These are phyloP conservation scores for Crithidia bombi DNA, from an alignment of 208 protist genomes.

Conservation along the genomic window DNA sequence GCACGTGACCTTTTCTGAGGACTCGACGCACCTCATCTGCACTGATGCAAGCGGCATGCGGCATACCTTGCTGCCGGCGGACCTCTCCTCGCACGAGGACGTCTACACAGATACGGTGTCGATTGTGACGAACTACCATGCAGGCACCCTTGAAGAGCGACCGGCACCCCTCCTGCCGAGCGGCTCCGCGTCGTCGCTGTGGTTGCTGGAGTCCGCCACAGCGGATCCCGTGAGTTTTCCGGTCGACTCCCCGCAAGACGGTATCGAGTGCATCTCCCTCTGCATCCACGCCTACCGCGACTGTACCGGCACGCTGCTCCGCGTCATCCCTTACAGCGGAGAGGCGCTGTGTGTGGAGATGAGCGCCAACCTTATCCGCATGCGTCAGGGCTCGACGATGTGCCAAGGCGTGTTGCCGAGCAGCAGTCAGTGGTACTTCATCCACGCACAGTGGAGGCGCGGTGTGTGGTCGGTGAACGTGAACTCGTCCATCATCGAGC, in stretches of 20 bases:
- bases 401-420: conserved; percentile 61
- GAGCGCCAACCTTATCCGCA: conserved; percentile 38
- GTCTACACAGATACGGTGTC: conserved; percentile 41
- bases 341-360: conserved; percentile 37
- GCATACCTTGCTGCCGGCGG: conserved; percentile 56
- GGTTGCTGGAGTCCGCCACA: conserved; percentile 27
- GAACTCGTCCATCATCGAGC: conserved; percentile 57
- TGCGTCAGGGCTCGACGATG: conserved; percentile 48
- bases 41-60: conserved; percentile 52
- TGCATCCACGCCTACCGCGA: conserved; percentile 64
- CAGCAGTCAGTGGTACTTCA: conserved; percentile 60
- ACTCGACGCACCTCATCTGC: conserved; percentile 59
- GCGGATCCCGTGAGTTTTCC: conserved; percentile 25
- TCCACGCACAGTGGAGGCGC: conserved; percentile 67
- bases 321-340: conserved; percentile 46
- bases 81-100: conserved; percentile 47
- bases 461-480: conserved; percentile 71
- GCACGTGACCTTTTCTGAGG: conserved; percentile 69
- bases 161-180: conserved; percentile 60
- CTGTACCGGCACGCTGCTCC: conserved; percentile 61
- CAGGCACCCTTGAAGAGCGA: conserved; percentile 43
- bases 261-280: conserved; percentile 61
- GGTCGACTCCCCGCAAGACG: conserved; percentile 26
- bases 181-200: conserved; percentile 43
- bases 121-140: conserved; percentile 50